A percentile compares a stretch with the other conserved stretches of the same genome.
These are phyloP conservation scores for Cetraspora pellucida DNA, from an alignment of 192 early-diverging fungal species.

Conservation along the genomic window DNA sequence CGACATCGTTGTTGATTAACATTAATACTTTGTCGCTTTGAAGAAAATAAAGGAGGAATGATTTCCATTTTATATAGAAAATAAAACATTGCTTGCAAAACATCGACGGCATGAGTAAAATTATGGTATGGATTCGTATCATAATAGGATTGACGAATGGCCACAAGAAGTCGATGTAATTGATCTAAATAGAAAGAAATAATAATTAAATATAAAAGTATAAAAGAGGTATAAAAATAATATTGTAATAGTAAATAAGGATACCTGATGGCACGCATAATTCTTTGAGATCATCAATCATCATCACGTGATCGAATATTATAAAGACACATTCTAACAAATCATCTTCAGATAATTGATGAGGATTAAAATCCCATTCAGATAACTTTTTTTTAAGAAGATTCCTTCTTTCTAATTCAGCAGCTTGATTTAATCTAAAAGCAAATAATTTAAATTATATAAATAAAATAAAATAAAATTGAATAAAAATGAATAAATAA, in stretches of 20 bases:
- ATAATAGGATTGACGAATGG: conserved; percentile 58
- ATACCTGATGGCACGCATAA: conserved; percentile 59
- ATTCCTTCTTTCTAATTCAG: conserved; percentile 41
- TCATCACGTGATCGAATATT: conserved; percentile 69
- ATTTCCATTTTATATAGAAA: conserved; percentile 71
- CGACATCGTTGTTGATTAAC: conserved; percentile 43
- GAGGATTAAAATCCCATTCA: conserved; percentile 75
- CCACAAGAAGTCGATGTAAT: conserved; percentile 56
- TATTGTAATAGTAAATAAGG: neutral
- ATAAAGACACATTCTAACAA: conserved; percentile 68
- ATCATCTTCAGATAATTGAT: conserved; percentile 62
- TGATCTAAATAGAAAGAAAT: conserved; percentile 38
- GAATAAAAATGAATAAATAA: neutral
- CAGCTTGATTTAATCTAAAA: conserved; percentile 38
- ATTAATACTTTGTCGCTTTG: conserved; percentile 10
- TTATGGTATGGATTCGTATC: conserved; percentile 90
- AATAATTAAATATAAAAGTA: neutral
- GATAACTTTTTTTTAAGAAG: conserved; percentile 57
- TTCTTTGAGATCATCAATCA: conserved; percentile 56
- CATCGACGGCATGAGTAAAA: conserved; percentile 93
- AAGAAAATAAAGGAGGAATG: conserved; percentile 51
- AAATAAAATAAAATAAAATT: neutral
- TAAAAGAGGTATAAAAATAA: neutral
- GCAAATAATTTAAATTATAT: conserved; percentile 27
- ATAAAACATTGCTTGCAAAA: conserved; percentile 87